Evolutionary conservation across 2,329 filamentous ascomycete species (phyloP).

Genomic region (Dothideomycetes sp.): DNA sequence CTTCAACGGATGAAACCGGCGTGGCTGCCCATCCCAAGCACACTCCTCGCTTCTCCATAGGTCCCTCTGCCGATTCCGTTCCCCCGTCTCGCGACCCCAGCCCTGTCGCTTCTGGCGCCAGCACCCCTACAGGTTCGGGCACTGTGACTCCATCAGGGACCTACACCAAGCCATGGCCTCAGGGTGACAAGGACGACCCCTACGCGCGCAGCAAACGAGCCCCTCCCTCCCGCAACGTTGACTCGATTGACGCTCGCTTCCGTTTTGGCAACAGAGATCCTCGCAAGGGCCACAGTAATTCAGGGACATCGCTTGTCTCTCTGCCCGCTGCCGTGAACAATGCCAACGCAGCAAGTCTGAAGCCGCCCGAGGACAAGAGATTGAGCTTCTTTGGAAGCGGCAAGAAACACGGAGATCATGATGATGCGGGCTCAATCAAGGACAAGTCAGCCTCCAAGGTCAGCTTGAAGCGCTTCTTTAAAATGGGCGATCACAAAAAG

Average conservation of each 20-base stretch:
- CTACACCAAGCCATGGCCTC: slow-evolving; percentile 60
- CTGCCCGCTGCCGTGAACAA: slow-evolving; percentile 16
- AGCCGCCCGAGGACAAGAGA: slow-evolving; percentile 36
- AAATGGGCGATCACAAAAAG: slow-evolving; percentile 60
- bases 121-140: slow-evolving; percentile 35
- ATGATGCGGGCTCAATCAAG: slow-evolving; percentile 34
- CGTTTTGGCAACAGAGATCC: slow-evolving; percentile 72
- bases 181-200: slow-evolving; percentile 72
- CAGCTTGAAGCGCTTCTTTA: slow-evolving; percentile 95
- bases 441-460: slow-evolving; percentile 64
- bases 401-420: slow-evolving; percentile 45
- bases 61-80: slow-evolving; percentile 45
- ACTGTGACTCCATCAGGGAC: slow-evolving; percentile 42
- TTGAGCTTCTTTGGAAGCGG: slow-evolving; percentile 46
- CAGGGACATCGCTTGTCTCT: slow-evolving; percentile 15
- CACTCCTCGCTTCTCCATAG: slow-evolving; percentile 47
- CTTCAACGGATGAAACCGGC: slow-evolving; percentile 34
- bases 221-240: slow-evolving; percentile 56
- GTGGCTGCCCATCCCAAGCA: slow-evolving; percentile 40
- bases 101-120: slow-evolving; percentile 42
- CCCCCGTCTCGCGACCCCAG: slow-evolving; percentile 49
- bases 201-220: slow-evolving; percentile 75
- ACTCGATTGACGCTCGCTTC: slow-evolving; percentile 69
- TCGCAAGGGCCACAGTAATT: slow-evolving; percentile 39
- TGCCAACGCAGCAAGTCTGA: slow-evolving; percentile 6